These are phyloP conservation scores for Tausonia pullulans DNA, from an alignment of 1,284 basidiomycete species.

Conservation along the genomic window DNA sequence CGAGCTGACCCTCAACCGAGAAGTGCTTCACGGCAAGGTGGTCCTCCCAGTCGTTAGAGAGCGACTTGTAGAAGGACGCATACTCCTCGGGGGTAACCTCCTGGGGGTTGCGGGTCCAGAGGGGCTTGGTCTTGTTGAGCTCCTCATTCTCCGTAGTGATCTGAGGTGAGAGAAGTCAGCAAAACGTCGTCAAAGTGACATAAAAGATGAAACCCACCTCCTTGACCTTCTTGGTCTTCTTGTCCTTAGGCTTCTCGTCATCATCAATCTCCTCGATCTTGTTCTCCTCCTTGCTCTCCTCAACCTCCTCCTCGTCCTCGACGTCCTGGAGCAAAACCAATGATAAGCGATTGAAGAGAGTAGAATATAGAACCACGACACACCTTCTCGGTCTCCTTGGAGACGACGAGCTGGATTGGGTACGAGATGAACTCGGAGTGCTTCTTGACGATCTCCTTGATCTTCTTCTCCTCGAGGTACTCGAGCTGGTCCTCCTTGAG, in stretches of 20 bases:
- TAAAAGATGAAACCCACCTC: constrained; percentile 34
- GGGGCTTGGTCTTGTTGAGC: constrained; percentile 99
- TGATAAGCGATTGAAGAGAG: neutral
- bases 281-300: constrained; percentile 57
- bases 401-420: constrained; percentile 96
- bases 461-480: constrained; percentile 98
- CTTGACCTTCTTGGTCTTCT: constrained; percentile 98
- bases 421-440: constrained; percentile 99
- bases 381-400: constrained; percentile 98
- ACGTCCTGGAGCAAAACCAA: constrained; percentile 52
- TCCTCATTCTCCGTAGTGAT: constrained; percentile 83
- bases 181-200: neutral
- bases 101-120: constrained; percentile 96
- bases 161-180: constrained; percentile 27
- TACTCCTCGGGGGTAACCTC: constrained; percentile 94
- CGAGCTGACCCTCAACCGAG: constrained; percentile 99
- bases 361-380: constrained; percentile 20
- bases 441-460: constrained; percentile 99
- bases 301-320: constrained; percentile 60
- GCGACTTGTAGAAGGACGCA: constrained; percentile 95
- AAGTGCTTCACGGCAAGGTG: constrained; percentile 99
- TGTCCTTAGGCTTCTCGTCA: constrained; percentile 72
- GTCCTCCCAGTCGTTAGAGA: constrained; percentile 99
- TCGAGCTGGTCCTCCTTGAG: constrained; percentile 99
- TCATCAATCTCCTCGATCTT: constrained; percentile 71